These are phyloP conservation scores for Laburnicola sp. DNA, from an alignment of 2,329 filamentous ascomycete species.

Conservation along the genomic window DNA sequence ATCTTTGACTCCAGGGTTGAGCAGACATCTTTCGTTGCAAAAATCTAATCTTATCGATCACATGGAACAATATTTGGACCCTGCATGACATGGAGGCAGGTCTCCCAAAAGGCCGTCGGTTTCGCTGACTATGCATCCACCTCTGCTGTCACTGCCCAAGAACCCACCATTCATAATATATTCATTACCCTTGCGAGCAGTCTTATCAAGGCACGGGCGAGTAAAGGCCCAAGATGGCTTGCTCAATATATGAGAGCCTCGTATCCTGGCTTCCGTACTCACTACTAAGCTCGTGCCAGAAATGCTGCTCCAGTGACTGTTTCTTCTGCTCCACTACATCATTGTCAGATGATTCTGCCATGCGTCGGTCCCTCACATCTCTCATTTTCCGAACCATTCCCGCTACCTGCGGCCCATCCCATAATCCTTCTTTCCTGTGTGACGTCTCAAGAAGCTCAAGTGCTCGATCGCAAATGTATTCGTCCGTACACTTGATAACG, in stretches of 20 bases:
- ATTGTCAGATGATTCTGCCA: not conserved
- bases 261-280: not conserved
- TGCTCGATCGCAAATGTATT: slow-evolving; percentile 2
- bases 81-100: no score
- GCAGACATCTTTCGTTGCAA: no score
- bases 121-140: no score
- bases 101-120: no score
- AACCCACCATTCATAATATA: no score
- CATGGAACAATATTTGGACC: no score
- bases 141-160: no score
- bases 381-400: not conserved
- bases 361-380: not conserved
- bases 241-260: not conserved
- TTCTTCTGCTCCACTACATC: not conserved
- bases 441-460: not conserved
- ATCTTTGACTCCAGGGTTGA: no score
- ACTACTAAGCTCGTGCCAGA: not conserved
- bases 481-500: slow-evolving; percentile 9
- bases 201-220: no score
- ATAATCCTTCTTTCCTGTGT: slow-evolving; percentile 5
- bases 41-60: no score
- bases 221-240: not conserved
- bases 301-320: not conserved
- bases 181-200: no score
- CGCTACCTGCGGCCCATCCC: slow-evolving; percentile 2